A percentile compares a stretch with the other conserved stretches of the same genome.
Conservation (phyloP, 1,139 yeast genomes). For the Wickerhamiella infanticola region DNA sequence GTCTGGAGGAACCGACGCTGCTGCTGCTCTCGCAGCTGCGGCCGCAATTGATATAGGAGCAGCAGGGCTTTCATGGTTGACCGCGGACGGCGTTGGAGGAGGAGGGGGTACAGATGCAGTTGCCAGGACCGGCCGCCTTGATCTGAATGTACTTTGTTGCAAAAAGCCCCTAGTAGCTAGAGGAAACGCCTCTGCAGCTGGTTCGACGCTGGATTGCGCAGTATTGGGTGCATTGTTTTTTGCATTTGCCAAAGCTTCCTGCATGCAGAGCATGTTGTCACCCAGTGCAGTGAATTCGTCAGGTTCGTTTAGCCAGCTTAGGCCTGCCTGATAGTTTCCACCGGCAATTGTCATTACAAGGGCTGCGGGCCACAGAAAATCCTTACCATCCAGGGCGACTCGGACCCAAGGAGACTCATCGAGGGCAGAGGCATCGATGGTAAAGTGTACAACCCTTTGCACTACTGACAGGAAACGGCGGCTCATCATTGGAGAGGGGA, state of each 20-base stretch:
- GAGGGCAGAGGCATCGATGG: constrained; percentile 3
- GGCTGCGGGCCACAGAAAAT: constrained; percentile 14
- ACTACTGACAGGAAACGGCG: constrained; percentile 1
- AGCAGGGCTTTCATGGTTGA: not conserved
- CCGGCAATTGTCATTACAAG: constrained; percentile 6
- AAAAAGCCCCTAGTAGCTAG: not conserved
- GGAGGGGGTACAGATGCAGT: constrained; percentile 3
- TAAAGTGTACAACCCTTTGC: constrained; percentile 2
- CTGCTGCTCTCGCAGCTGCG: not conserved
- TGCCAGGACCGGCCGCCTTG: not conserved
- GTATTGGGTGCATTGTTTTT: not conserved
- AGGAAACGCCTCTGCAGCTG: not conserved
- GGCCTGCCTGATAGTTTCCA: not conserved
- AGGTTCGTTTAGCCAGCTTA: constrained; percentile 4
- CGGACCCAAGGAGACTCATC: constrained; percentile 13
- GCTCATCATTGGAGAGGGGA: constrained; percentile 4
- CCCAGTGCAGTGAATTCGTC: constrained; percentile 2
- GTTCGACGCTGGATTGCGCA: not conserved
- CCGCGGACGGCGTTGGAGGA: not conserved
- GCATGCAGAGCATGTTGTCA: constrained; percentile 3
- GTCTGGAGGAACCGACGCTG: not conserved
- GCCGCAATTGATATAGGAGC: constrained; percentile 2
- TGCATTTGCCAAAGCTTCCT: not conserved
- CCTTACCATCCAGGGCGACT: constrained; percentile 10
- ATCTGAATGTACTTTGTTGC: not conserved